Conservation (phyloP, 225 moss, liverwort and hornwort genomes). For the Takakia lepidozioides region DNA sequence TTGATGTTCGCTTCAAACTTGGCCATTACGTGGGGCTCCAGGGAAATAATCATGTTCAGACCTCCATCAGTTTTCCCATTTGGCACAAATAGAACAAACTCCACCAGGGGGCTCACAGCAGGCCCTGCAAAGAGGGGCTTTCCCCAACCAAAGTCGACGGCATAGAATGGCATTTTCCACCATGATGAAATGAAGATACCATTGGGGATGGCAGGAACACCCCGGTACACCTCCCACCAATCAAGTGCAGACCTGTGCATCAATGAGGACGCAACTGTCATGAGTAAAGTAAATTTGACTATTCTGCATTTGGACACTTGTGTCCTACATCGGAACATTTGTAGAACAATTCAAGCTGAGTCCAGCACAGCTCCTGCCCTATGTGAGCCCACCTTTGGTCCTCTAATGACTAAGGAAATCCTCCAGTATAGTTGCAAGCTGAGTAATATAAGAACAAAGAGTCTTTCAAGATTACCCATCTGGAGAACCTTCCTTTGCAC, state of each 20-base stretch:
- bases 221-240: conserved; percentile 69
- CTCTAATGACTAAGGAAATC: too few relatives aligned
- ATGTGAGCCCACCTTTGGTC: too few relatives aligned
- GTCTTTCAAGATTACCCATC: too few relatives aligned
- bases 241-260: conserved; percentile 55
- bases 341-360: too few relatives aligned
- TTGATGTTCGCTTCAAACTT: conserved; percentile 49
- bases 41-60: conserved; percentile 45
- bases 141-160: conserved; percentile 94
- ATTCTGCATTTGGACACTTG: too few relatives aligned
- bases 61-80: conserved; percentile 55
- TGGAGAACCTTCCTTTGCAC: too few relatives aligned
- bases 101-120: conserved; percentile 63
- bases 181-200: conserved; percentile 78
- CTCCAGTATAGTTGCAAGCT: too few relatives aligned
- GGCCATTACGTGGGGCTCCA: conserved; percentile 62
- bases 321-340: too few relatives aligned
- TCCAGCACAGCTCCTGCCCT: too few relatives aligned
- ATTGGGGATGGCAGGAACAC: conserved; percentile 58
- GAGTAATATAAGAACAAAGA: too few relatives aligned
- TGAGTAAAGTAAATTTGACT: too few relatives aligned
- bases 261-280: too few relatives aligned
- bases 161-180: conserved; percentile 96
- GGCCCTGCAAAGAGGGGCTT: conserved; percentile 83
- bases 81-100: conserved; percentile 75